Conservation (phyloP, 345 rosid genomes). For the Trapa incisa region DNA sequence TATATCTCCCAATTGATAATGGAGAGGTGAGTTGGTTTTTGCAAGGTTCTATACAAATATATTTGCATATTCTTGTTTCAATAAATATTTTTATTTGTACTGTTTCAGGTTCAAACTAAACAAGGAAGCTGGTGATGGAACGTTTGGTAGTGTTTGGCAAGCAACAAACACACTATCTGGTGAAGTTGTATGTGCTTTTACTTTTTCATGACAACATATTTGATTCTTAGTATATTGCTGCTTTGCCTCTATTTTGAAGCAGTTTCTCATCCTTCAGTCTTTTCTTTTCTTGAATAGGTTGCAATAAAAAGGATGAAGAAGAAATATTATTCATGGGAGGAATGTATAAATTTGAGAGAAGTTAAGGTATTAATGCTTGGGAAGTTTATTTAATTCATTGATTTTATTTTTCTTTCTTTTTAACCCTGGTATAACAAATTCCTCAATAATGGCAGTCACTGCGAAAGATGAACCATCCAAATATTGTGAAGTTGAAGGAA, state of each 20-base stretch:
- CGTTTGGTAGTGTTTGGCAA: constrained; percentile 92
- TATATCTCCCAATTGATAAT: constrained; percentile 27
- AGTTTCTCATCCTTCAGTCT: neutral
- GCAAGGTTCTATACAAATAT: neutral
- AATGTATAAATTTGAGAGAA: constrained; percentile 85
- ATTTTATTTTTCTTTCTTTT: neutral
- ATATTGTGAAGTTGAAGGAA: constrained; percentile 95
- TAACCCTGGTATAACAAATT: neutral
- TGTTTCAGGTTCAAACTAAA: constrained; percentile 57
- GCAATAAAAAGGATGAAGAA: constrained; percentile 96
- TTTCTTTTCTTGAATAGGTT: constrained; percentile 35
- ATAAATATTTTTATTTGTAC: neutral
- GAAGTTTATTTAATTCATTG: neutral
- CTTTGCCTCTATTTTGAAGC: neutral
- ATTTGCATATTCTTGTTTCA: neutral
- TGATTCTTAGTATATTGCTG: neutral
- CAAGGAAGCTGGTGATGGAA: constrained; percentile 92
- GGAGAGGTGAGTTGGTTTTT: constrained; percentile 56
- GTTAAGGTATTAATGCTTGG: constrained; percentile 50
- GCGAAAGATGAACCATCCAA: constrained; percentile 80
- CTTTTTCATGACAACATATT: neutral
- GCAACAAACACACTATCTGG: constrained; percentile 68
- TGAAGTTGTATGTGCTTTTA: constrained; percentile 63
- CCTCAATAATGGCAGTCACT: constrained; percentile 40
- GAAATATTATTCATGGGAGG: constrained; percentile 90